Evolutionary conservation across 2,329 filamentous ascomycete species (phyloP), one percentile per base, ranked within the genome.

Genomic region (Ophiostoma novo-ulmi): DNA sequence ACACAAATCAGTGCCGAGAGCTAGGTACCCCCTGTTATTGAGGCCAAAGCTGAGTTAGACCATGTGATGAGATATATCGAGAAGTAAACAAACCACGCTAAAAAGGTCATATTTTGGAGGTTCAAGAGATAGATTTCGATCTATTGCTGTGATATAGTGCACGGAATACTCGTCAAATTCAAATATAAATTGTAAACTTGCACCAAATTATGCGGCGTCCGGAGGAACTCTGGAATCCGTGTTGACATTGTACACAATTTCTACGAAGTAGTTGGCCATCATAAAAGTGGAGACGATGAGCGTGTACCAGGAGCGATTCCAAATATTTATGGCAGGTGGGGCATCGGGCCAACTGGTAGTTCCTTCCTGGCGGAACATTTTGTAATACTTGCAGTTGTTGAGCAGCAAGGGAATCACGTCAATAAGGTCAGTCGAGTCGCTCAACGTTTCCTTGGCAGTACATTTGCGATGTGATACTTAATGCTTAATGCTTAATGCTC

Each of bases 321-420:
- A 67, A 67, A 67, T 67, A 48, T 26, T 26, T 22, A 67, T 67
- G 65, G 63, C 63, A 65, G 39, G 39, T 67, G 65, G 65, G 65
- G 65, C 65, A 67, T 48, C 65, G 65, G 39, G 39, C 65, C 65
- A 67, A 67, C 39, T 67, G 38, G 22, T 65, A 36, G 38, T 41
- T 67, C 39, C 65, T 48, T 67, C 65, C 65, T 67, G 13, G 17
- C 17, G 63, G 17, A 38, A 39, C 5, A 20, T 7, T n/a, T 20
- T 20, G 14, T 20, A 48, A 48, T 39, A 39, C 38, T 39, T 31
- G 31, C 8, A 8, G 52, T 22, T 22, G 31, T 3, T 31, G 52
- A 58, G 20, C n/a, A 17, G 31, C 8, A 26, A 58, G 61, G 35
- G 31, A 38, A 64, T 39, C 61, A 64, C 35, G 61, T 64, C 38